A percentile compares a stretch with the other conserved stretches of the same genome.
phyloP scores from a whole-genome alignment of 192 early-diverging fungal genomes.

The Kickxella alabastrina region DNA sequence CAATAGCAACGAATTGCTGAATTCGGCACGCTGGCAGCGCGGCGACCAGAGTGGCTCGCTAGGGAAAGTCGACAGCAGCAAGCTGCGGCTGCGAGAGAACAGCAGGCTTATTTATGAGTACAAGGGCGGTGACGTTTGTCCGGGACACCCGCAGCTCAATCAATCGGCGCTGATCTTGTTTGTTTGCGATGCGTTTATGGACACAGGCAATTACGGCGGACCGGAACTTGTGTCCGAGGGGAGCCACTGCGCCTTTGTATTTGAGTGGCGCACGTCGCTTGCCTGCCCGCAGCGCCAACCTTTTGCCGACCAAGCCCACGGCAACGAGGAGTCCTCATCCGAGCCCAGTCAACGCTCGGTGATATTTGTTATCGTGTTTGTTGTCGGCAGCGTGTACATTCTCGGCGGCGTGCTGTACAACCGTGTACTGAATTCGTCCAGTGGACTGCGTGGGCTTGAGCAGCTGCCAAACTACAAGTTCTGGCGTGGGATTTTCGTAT shows the following conservation, averaged over 20 bases:
- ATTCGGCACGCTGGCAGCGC: constrained; percentile 18
- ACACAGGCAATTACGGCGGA: constrained; percentile 10
- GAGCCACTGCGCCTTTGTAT: constrained; percentile 49
- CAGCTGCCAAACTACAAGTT: constrained; percentile 54
- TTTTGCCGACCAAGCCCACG: background rate
- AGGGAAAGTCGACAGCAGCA: constrained; percentile 14
- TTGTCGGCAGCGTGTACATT: constrained; percentile 48
- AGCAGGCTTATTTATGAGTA: constrained; percentile 45
- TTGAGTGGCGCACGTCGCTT: constrained; percentile 52
- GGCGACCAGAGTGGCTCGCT: constrained; percentile 17
- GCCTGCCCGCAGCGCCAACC: constrained; percentile 28
- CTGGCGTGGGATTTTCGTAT: constrained; percentile 45
- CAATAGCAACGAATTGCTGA: background rate
- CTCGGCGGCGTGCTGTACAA: constrained; percentile 55
- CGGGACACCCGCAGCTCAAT: constrained; percentile 13
- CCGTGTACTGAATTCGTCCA: constrained; percentile 49
- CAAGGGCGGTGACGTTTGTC: constrained; percentile 35
- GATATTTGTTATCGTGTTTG: constrained; percentile 37
- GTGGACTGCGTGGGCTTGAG: constrained; percentile 47
- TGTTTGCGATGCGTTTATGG: constrained; percentile 32
- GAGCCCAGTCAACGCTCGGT: constrained; percentile 22
- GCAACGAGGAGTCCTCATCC: background rate
- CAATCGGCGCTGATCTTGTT: constrained; percentile 41
- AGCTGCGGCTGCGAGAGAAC: constrained; percentile 26
- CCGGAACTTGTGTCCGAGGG: constrained; percentile 49